These are phyloP conservation scores for Fusarium papillatum DNA, from an alignment of 2,329 filamentous ascomycete species.

Conservation along the genomic window DNA sequence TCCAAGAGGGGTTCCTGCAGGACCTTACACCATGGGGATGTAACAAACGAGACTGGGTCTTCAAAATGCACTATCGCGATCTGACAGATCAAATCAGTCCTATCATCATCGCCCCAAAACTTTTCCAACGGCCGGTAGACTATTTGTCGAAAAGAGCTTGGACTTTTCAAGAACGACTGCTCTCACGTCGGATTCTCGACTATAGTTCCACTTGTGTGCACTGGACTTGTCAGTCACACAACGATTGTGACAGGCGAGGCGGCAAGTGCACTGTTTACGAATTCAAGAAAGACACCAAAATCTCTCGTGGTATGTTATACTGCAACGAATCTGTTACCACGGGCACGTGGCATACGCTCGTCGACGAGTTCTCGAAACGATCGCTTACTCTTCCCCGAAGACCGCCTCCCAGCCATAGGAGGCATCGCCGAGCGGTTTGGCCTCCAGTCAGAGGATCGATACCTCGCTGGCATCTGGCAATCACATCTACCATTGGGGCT, in stretches of 20 bases:
- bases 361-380: not conserved
- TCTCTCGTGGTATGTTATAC: not conserved
- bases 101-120: not conserved
- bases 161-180: not conserved
- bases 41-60: not conserved
- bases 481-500: not conserved
- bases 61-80: not conserved
- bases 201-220: not conserved
- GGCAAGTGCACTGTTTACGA: not conserved
- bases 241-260: not conserved
- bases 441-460: not conserved
- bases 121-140: not conserved
- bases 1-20: not conserved
- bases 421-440: not conserved
- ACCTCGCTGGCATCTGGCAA: not conserved
- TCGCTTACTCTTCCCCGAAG: not conserved
- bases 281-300: not conserved
- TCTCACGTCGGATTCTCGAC: not conserved
- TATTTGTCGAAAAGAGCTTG: not conserved
- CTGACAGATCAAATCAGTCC: not conserved
- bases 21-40: not conserved
- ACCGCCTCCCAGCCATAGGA: not conserved
- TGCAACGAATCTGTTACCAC: not conserved
- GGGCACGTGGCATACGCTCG: not conserved
- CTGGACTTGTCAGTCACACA: not conserved